These are phyloP conservation scores for Viridothelium virens DNA, from an alignment of 495 filamentous ascomycete species.

Conservation along the genomic window DNA sequence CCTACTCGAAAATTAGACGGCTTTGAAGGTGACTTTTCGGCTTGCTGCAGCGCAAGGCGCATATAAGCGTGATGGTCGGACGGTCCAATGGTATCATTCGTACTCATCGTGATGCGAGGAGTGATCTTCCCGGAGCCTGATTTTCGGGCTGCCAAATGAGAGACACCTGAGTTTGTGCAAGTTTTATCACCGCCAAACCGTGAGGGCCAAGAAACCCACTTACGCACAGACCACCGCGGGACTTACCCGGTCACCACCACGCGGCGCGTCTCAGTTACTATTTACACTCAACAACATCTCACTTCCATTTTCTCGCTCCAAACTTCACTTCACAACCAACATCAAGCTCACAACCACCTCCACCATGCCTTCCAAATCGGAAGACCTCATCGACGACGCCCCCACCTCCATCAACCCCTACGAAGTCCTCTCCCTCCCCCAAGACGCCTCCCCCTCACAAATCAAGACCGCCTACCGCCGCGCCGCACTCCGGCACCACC, in stretches of 20 bases:
- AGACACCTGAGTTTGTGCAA: not conserved
- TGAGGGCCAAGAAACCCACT: not conserved
- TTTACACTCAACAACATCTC: not conserved
- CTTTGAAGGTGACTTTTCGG: constrained; percentile 68
- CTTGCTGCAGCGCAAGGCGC: constrained; percentile 62
- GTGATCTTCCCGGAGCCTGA: not conserved
- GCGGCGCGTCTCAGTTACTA: not conserved
- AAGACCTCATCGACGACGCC: constrained; percentile 25
- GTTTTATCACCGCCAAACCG: not conserved
- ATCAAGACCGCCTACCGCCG: constrained; percentile 41
- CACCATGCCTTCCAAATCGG: constrained; percentile 18
- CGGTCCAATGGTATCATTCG: not conserved
- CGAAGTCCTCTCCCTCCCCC: constrained; percentile 32
- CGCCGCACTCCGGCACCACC: constrained; percentile 38
- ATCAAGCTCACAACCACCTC: not conserved
- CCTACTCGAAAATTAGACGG: constrained; percentile 92
- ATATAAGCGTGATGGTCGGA: constrained; percentile 60
- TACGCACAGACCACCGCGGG: not conserved
- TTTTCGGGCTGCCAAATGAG: not conserved
- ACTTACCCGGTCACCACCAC: not conserved
- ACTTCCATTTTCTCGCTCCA: not conserved
- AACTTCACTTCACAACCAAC: not conserved
- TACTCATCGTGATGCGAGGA: not conserved
- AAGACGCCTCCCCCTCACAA: constrained; percentile 30
- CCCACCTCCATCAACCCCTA: constrained; percentile 39